These are phyloP conservation scores for Calonectria crousiana DNA, from an alignment of 2,329 filamentous ascomycete species.

Conservation along the genomic window DNA sequence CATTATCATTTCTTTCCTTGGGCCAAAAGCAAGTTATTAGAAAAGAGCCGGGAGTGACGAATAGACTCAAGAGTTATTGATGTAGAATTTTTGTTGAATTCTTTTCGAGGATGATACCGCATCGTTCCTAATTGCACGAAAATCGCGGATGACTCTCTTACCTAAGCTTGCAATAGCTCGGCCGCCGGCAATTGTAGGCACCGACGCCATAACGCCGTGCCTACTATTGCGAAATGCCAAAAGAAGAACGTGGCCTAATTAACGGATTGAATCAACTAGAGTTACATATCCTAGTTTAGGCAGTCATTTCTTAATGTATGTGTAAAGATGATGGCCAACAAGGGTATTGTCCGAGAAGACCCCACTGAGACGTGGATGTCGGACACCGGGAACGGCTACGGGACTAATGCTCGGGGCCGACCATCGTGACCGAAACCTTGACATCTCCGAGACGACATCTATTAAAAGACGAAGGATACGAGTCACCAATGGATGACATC, in stretches of 20 bases:
- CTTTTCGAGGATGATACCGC: too few relatives aligned
- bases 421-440: not conserved
- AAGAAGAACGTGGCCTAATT: not conserved
- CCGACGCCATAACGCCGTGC: not conserved
- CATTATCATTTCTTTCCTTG: constrained; percentile 75
- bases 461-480: too few relatives aligned
- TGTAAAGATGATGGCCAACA: not conserved
- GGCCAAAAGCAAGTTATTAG: constrained; percentile 3
- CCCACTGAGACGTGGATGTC: not conserved
- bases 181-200: not conserved
- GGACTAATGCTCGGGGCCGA: not conserved
- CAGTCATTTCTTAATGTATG: not conserved
- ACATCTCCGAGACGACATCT: not conserved
- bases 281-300: not conserved
- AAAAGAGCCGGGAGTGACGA: not conserved
- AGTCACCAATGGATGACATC: not conserved
- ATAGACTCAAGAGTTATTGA: not conserved
- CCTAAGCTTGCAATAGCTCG: not conserved
- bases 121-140: not conserved
- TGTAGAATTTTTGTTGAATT: not conserved
- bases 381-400: not conserved
- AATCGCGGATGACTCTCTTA: not conserved
- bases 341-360: not conserved
- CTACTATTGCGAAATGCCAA: not conserved
- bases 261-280: not conserved